Evolutionary conservation across 306 rosid species (phyloP).

Genomic region (Vicia faba): DNA sequence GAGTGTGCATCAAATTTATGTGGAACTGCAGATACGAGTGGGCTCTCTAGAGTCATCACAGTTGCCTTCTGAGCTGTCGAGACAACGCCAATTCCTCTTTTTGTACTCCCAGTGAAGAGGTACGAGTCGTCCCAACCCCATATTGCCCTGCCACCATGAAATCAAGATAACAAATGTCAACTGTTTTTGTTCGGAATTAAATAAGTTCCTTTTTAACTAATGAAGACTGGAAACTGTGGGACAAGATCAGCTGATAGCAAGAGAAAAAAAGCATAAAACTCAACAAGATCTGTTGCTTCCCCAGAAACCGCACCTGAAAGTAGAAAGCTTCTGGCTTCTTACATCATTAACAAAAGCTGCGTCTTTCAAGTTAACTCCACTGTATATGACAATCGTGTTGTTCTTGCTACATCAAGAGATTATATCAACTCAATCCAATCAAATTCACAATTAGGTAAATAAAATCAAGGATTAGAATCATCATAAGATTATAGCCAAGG

Average conservation of each 20-base stretch:
- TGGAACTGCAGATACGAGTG: conserved; percentile 67
- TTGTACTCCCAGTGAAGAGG: conserved; percentile 73
- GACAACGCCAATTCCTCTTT: conserved; percentile 70
- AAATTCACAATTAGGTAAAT: conserved; percentile 12
- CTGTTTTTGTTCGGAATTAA: background rate
- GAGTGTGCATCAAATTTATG: conserved; percentile 70
- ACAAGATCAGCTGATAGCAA: conserved; percentile 7
- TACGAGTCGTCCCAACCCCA: conserved; percentile 94
- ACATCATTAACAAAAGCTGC: conserved; percentile 46
- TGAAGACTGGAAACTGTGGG: conserved; percentile 1
- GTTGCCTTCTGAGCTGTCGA: conserved; percentile 48
- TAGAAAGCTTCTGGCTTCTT: conserved; percentile 56
- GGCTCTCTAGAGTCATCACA: conserved; percentile 59
- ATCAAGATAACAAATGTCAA: conserved; percentile 25
- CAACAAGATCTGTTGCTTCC: conserved; percentile 7
- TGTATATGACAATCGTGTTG: conserved; percentile 58
- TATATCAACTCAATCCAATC: conserved; percentile 15
- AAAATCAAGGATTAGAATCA: background rate
- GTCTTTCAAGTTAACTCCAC: conserved; percentile 66
- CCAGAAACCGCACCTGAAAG: conserved; percentile 61
- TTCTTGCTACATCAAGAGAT: conserved; percentile 54
- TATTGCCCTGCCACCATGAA: conserved; percentile 64
- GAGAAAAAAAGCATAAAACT: conserved; percentile 11
- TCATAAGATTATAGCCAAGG: background rate
- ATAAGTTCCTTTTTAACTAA: background rate